Evolutionary conservation across 805 yeast species (phyloP).

Genomic region (Wickerhamia fluorescens): DNA sequence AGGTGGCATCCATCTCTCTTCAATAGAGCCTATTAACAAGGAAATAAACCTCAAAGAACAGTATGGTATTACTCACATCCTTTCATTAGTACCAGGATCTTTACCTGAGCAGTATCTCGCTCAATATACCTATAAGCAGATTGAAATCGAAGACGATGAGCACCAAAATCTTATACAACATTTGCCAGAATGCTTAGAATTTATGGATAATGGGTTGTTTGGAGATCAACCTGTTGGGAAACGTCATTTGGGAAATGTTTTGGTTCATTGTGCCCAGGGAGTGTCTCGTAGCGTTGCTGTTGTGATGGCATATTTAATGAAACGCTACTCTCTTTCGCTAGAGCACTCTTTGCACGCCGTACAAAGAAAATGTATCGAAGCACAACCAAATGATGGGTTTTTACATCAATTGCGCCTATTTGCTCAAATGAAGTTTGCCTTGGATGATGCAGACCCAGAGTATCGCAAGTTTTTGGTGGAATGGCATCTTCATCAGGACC

Average conservation of each 20-base stretch:
- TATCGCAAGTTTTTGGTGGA: slow-evolving; percentile 23
- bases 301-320: slow-evolving; percentile 43
- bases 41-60: slow-evolving; percentile 44
- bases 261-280: slow-evolving; percentile 41
- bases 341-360: slow-evolving; percentile 71
- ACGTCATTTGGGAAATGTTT: slow-evolving; percentile 23
- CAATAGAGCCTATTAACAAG: slow-evolving; percentile 56
- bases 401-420: slow-evolving; percentile 63
- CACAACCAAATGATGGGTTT: slow-evolving; percentile 71
- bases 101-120: slow-evolving; percentile 45
- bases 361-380: slow-evolving; percentile 50
- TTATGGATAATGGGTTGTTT: slow-evolving; percentile 59
- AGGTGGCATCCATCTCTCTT: slow-evolving; percentile 75
- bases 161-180: slow-evolving; percentile 57
- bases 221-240: slow-evolving; percentile 15
- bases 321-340: slow-evolving; percentile 45
- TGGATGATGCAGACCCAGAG: slow-evolving; percentile 14
- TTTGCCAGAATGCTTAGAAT: slow-evolving; percentile 54
- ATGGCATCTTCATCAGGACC: slow-evolving; percentile 26
- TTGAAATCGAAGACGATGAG: slow-evolving; percentile 69
- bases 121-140: slow-evolving; percentile 47
- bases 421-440: slow-evolving; percentile 28
- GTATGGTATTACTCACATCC: slow-evolving; percentile 59
- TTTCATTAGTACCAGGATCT: slow-evolving; percentile 62
- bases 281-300: slow-evolving; percentile 43